Evolutionary conservation across 148 eudicot species (phyloP).

Genomic region (Beta vulgaris): DNA sequence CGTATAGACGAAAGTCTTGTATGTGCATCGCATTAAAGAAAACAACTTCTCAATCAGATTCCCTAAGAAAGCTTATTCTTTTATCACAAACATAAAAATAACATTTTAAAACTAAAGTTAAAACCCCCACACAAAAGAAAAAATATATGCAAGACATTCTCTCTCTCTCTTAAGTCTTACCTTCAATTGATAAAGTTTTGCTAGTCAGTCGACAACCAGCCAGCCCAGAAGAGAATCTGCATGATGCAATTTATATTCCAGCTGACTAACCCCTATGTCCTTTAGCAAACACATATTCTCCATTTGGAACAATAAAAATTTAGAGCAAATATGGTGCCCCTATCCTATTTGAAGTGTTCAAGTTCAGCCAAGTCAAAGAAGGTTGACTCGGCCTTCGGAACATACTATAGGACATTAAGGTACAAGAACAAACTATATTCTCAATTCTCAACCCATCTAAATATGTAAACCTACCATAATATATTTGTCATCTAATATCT

Average conservation of each 20-base stretch:
- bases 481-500: not conserved
- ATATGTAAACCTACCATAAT: not conserved
- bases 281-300: slow-evolving; percentile 31
- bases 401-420: slow-evolving; percentile 24
- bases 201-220: slow-evolving; percentile 19
- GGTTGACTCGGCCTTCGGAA: slow-evolving; percentile 33
- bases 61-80: slow-evolving; percentile 26
- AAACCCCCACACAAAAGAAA: not conserved
- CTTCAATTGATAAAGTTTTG: slow-evolving; percentile 17
- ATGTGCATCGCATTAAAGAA: slow-evolving; percentile 23
- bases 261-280: slow-evolving; percentile 27
- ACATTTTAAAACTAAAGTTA: slow-evolving; percentile 5
- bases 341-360: slow-evolving; percentile 30
- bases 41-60: slow-evolving; percentile 26
- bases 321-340: slow-evolving; percentile 23
- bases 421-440: not conserved
- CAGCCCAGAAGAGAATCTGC: slow-evolving; percentile 26
- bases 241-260: slow-evolving; percentile 31
- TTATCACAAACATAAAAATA: slow-evolving; percentile 25
- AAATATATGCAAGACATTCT: too few relatives aligned
- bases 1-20: slow-evolving; percentile 27
- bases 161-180: slow-evolving; percentile 19
- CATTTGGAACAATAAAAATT: slow-evolving; percentile 4
- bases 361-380: slow-evolving; percentile 31
- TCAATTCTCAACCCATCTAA: not conserved